Percentiles rank a stretch among this genome's conserved stretches.
These are phyloP conservation scores for Wickerhamomyces canadensis DNA, from an alignment of 805 yeast genomes.

Conservation along the genomic window DNA sequence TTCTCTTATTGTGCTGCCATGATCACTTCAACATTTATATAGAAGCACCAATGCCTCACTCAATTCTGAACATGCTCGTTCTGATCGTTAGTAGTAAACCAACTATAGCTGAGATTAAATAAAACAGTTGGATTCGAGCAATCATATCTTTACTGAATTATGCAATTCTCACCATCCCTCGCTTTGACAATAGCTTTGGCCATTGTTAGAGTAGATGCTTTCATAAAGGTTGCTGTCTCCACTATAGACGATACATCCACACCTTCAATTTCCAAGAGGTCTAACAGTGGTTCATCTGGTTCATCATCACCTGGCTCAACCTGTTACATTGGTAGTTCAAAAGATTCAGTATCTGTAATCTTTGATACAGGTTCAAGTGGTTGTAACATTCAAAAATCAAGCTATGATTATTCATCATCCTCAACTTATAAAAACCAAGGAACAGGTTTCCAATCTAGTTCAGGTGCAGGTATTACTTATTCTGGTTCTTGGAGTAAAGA, in stretches of 20 bases:
- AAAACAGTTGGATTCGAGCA: too few species aligned
- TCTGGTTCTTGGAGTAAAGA: slow-evolving; percentile 9
- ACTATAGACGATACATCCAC: not conserved
- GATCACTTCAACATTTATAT: too few species aligned
- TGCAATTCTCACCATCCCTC: not conserved
- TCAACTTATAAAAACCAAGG: slow-evolving; percentile 1
- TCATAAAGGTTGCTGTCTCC: not conserved
- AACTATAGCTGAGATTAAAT: too few species aligned
- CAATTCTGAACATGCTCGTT: too few species aligned
- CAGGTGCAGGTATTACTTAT: slow-evolving; percentile 8
- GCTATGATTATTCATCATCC: slow-evolving; percentile 2
- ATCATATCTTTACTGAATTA: too few species aligned
- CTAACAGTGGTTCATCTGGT: not conserved
- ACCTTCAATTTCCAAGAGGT: too few species aligned
- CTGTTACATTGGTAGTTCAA: slow-evolving; percentile 8
- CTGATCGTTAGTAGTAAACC: too few species aligned
- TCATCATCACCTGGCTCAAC: slow-evolving; percentile 5
- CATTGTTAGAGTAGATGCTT: not conserved
- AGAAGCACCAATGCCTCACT: too few species aligned
- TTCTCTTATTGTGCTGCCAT: too few species aligned
- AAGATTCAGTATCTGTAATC: slow-evolving; percentile 5
- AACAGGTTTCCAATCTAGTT: not conserved
- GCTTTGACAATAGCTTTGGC: not conserved
- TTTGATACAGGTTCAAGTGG: slow-evolving; percentile 7
- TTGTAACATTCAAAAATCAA: slow-evolving; percentile 5